Percentiles rank a stretch among this genome's conserved stretches.
phyloP scores from a whole-genome alignment of 2,329 filamentous ascomycete species.

The Graphilbum fragrans region DNA sequence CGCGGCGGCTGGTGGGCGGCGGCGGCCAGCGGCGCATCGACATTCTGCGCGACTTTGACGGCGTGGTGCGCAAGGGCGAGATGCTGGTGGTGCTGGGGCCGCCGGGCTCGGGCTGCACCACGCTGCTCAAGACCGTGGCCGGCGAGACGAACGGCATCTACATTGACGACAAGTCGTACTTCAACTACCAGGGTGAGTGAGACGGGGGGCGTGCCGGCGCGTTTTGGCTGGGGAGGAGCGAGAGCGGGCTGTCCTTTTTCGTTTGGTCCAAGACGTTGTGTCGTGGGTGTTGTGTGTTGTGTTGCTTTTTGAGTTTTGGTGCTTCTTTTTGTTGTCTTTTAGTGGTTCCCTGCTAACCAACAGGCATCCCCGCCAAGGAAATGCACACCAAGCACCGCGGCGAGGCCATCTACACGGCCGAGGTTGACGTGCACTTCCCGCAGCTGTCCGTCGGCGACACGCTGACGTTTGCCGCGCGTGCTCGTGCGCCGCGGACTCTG shows the following conservation, averaged over 20 bases:
- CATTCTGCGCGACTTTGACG: slow-evolving; percentile 56
- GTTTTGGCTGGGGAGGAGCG: too few species aligned
- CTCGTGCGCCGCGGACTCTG: slow-evolving; percentile 50
- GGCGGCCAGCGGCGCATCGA: slow-evolving; percentile 45
- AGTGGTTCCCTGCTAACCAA: background rate
- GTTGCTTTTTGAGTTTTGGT: background rate
- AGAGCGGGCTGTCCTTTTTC: too few species aligned
- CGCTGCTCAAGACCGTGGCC: slow-evolving; percentile 72
- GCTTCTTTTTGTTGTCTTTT: background rate
- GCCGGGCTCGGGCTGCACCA: slow-evolving; percentile 66
- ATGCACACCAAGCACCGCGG: slow-evolving; percentile 72
- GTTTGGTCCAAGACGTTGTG: too few species aligned
- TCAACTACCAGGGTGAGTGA: slow-evolving; percentile 65
- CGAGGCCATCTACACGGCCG: slow-evolving; percentile 78
- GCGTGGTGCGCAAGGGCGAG: slow-evolving; percentile 57
- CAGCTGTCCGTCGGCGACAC: slow-evolving; percentile 69
- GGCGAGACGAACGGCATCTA: slow-evolving; percentile 74
- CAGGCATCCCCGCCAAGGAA: slow-evolving; percentile 53
- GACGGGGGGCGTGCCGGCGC: too few species aligned
- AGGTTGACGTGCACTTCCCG: slow-evolving; percentile 74
- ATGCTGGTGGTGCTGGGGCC: slow-evolving; percentile 67
- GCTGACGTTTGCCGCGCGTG: slow-evolving; percentile 62
- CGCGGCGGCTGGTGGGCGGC: slow-evolving; percentile 37
- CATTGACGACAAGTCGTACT: slow-evolving; percentile 55
- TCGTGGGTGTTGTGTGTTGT: too few species aligned